phyloP scores from a whole-genome alignment of 805 yeast species.

The Teunomyces cretensis region DNA sequence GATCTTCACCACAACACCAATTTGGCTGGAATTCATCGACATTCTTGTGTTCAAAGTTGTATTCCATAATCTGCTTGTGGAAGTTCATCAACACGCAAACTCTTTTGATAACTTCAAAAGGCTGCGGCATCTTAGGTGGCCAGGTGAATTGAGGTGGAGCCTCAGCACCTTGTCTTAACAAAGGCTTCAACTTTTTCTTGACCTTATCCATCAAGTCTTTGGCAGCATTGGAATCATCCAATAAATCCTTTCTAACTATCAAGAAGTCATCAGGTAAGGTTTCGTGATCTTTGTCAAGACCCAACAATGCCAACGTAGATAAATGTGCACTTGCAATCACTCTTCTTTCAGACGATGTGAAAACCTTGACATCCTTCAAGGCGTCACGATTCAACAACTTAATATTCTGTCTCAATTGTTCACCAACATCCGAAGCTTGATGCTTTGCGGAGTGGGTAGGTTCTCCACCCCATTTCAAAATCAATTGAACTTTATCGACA shows the following conservation, averaged over 20 bases:
- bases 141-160: conserved; percentile 98
- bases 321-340: conserved; percentile 90
- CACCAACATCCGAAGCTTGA: conserved; percentile 95
- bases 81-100: conserved; percentile 95
- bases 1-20: conserved; percentile 98
- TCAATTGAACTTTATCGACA: conserved; percentile 93
- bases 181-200: conserved; percentile 91
- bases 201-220: conserved; percentile 97
- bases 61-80: conserved; percentile 79
- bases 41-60: conserved; percentile 69
- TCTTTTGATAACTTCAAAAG: conserved; percentile 87
- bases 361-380: conserved; percentile 80
- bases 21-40: conserved; percentile 66
- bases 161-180: conserved; percentile 90
- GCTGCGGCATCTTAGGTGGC: conserved; percentile 99
- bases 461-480: conserved; percentile 99
- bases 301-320: conserved; percentile 75
- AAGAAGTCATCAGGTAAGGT: conserved; percentile 72
- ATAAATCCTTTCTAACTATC: conserved; percentile 79
- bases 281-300: conserved; percentile 52
- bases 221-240: conserved; percentile 98
- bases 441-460: conserved; percentile 96
- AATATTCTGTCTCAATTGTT: conserved; percentile 89
- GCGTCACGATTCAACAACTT: conserved; percentile 82
- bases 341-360: conserved; percentile 91